Conservation (phyloP, 2,329 filamentous ascomycete species). For the Neofusicoccum cordaticola region DNA sequence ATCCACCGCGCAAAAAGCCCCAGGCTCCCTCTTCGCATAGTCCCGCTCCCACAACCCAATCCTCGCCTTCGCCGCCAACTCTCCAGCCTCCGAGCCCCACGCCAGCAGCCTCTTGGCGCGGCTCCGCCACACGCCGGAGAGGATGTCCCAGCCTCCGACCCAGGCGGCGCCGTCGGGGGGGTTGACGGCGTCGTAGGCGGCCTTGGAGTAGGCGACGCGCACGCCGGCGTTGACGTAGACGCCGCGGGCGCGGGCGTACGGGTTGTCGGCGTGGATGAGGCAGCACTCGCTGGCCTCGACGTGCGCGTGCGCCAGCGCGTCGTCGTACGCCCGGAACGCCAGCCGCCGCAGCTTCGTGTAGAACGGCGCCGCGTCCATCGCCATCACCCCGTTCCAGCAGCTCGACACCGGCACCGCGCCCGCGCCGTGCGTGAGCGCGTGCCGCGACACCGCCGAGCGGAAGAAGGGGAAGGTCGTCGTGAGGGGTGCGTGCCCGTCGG, state of each 20-base stretch:
- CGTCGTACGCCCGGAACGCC: slow-evolving; percentile 62
- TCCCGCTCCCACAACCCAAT: slow-evolving; percentile 15
- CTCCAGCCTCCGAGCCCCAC: slow-evolving; percentile 10
- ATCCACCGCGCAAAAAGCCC: slow-evolving; percentile 34
- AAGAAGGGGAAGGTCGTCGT: slow-evolving; percentile 63
- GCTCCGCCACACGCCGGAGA: slow-evolving; percentile 25
- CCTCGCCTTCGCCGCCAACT: slow-evolving; percentile 14
- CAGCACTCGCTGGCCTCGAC: slow-evolving; percentile 79
- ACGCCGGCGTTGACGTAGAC: slow-evolving; percentile 70
- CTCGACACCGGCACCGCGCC: slow-evolving; percentile 60
- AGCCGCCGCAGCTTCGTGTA: slow-evolving; percentile 28
- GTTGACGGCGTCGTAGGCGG: slow-evolving; percentile 27
- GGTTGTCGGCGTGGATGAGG: slow-evolving; percentile 71
- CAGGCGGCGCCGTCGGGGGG: slow-evolving; percentile 12
- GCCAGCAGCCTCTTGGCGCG: slow-evolving; percentile 10
- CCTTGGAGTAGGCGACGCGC: slow-evolving; percentile 60
- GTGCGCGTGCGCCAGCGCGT: slow-evolving; percentile 58
- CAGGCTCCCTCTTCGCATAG: slow-evolving; percentile 23
- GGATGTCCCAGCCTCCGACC: slow-evolving; percentile 18
- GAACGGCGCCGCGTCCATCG: slow-evolving; percentile 57
- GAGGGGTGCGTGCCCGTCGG: slow-evolving; percentile 48
- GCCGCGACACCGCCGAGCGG: slow-evolving; percentile 48
- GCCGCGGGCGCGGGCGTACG: slow-evolving; percentile 50
- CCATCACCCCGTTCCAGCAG: slow-evolving; percentile 66
- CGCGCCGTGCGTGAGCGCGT: slow-evolving; percentile 51